Evolutionary conservation across 2,329 filamentous ascomycete species (phyloP), one percentile per base, ranked within the genome.

Genomic region (Fusarium algeriense): DNA sequence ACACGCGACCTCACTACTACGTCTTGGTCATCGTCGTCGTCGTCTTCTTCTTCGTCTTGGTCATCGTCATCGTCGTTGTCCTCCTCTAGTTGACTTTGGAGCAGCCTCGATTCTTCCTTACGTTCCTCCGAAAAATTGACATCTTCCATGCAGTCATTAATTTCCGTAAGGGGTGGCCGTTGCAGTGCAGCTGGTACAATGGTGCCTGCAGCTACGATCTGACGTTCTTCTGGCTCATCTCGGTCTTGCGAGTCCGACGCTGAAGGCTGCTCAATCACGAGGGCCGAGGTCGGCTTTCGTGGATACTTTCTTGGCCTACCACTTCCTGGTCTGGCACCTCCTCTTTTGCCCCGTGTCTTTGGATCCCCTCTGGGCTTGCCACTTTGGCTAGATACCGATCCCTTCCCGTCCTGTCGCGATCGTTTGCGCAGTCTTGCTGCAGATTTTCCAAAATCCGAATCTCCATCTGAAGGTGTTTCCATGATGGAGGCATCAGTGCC

Each of bases 291-390:
- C 14, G 70, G 53, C 57, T 77, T 77, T 44, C 78, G 77, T 35
- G 79, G 80, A 41, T 82, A 79, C 71, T 82, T 82, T 73, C 81
- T 80, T 75, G 81, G 81, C 48, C 81, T 76, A 32, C 81, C 81
- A 62, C 81, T 82, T 14, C 81, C 80, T 8, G 81, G 81, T 48
- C 80, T 76, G 34, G 80, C 81, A 11, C 81, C 81, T 35, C 80
- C 81, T 43, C 80, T 77, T 65, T 82, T 82, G 38, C 80, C 80
- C 28, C 78, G 71, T 30, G 76, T 73, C 70, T 81, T 81, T 17
- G 70, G 71, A 48, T 74, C 73, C 23, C 69, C 74, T 60, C 68
- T 61, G 55, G 59, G 32, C 54, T 74, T 75, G 19, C 50, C 69
- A 38, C 58, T 53, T 15, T 61, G 64, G 17, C 67, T 66, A 6